Base-by-base conservation (phyloP, 2,329 filamentous ascomycete species). In the Tolypocladium tundrense region DNA sequence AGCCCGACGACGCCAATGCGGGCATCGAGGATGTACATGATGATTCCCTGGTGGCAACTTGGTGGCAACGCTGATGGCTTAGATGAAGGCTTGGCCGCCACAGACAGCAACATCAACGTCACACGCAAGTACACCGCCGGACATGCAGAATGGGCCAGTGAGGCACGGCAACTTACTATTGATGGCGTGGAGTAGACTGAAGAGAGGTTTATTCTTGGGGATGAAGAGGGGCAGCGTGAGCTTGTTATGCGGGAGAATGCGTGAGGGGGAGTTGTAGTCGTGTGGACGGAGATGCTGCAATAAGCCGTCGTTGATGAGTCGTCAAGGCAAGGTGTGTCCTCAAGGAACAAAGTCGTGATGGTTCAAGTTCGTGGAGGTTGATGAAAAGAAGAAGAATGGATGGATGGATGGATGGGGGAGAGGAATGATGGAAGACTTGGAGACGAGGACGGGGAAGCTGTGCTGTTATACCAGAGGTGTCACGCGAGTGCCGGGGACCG, bases 391-490 rank as follows among this genome's bases (percentile, higher is more conserved):
- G 56, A 35, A 50, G 50, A 56, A 43, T 35, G 58, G 14, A 53
- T 61, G 60, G 35, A 50, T 48, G 5, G 42, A 50, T 31, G 35
- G 42, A 35, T 48, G 42, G 42, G 31, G 14, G 35, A 35, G 27
- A 55, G 43, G 50, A 55, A 53, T 40, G 27, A n/a, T 10, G 50
- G 56, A 39, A 6, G 57, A 39, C 48, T 13, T 37, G 11, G 56
- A 42, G 48, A 51, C n/a, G 58, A 55, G 37, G 43, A 61, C 56
- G 59, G 57, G 56, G 59, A 57, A 57, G 60, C 57, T 56, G 59
- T 59, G 58, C 45, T 62, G 57, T 60, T 64, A 61, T 63, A 65
- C 60, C 60, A 61, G 54, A 57, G 48, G 51, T 56, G 63, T 64
- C 63, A 64, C 63, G 62, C 61, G 60, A 64, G 59, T 60, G 57